phyloP scores from a whole-genome alignment of 495 filamentous ascomycete genomes.

The Penicillium lagena region DNA sequence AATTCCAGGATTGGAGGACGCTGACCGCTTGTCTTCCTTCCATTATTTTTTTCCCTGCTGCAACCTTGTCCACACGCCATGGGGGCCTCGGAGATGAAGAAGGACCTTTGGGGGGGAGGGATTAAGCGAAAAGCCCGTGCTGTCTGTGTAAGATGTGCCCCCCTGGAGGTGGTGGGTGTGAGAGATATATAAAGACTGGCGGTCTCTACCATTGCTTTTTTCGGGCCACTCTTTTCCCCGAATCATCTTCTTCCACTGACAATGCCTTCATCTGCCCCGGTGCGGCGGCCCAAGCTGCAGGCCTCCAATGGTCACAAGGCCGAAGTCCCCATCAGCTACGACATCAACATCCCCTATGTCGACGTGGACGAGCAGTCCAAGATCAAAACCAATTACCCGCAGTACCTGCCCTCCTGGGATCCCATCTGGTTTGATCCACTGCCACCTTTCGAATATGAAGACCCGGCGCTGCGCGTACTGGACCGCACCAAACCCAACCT shows the following conservation, averaged over 20 bases:
- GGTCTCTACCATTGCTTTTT: background rate
- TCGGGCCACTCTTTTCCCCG: background rate
- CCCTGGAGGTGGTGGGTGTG: no score
- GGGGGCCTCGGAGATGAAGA: background rate
- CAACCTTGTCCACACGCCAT: background rate
- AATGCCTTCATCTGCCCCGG: constrained; percentile 36
- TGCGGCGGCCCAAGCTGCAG: constrained; percentile 25
- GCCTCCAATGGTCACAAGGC: constrained; percentile 23
- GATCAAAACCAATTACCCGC: constrained; percentile 45
- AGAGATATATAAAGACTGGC: no score
- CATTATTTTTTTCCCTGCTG: no score
- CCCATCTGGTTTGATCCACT: constrained; percentile 54
- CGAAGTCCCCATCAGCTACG: constrained; percentile 44
- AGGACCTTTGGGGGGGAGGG: background rate
- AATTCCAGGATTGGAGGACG: background rate
- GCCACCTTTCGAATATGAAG: constrained; percentile 51
- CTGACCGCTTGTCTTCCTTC: background rate
- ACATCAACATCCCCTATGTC: constrained; percentile 52
- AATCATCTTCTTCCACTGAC: background rate
- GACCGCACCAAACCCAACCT: constrained; percentile 54
- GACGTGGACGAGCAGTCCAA: constrained; percentile 33
- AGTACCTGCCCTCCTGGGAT: constrained; percentile 61
- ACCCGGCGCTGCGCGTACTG: constrained; percentile 50
- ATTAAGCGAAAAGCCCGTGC: background rate
- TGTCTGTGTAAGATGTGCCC: background rate